Evolutionary conservation across 306 rosid species (phyloP).

Genomic region (Sechiopsis laciniata): DNA sequence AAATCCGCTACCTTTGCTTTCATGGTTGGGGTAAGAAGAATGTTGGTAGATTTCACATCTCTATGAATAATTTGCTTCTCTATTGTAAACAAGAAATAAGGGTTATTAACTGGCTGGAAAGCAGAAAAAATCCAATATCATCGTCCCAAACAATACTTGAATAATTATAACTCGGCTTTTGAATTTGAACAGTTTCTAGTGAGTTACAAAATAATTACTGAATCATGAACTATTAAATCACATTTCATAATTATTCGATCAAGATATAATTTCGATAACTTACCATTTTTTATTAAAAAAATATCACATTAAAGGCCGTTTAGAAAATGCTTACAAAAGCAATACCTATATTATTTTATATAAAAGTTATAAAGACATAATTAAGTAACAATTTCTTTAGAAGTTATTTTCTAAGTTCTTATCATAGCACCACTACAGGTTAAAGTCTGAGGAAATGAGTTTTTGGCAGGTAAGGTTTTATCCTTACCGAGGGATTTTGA

Average conservation of each 20-base stretch:
- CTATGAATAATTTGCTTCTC: constrained; percentile 94
- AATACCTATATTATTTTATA: too few relatives aligned
- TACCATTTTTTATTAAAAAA: neutral
- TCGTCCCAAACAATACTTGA: neutral
- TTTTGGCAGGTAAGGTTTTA: too few relatives aligned
- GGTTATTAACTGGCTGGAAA: neutral
- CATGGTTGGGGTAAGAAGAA: constrained; percentile 94
- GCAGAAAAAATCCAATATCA: constrained; percentile 25
- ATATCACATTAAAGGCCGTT: neutral
- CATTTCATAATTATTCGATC: neutral
- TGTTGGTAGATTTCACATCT: constrained; percentile 94
- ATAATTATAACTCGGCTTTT: neutral
- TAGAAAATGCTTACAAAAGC: neutral
- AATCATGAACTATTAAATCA: neutral
- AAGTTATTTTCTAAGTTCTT: neutral
- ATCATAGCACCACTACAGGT: neutral
- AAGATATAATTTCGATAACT: neutral
- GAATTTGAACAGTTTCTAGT: neutral
- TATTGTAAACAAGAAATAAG: constrained; percentile 33
- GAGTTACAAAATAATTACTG: neutral
- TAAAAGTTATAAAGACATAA: neutral
- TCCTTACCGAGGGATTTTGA: too few relatives aligned
- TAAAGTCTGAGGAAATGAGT: neutral
- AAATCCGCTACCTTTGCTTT: constrained; percentile 97
- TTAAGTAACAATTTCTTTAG: too few relatives aligned